phyloP scores from a whole-genome alignment of 1,139 yeast species.

The Sugiyamaella paludigena region DNA sequence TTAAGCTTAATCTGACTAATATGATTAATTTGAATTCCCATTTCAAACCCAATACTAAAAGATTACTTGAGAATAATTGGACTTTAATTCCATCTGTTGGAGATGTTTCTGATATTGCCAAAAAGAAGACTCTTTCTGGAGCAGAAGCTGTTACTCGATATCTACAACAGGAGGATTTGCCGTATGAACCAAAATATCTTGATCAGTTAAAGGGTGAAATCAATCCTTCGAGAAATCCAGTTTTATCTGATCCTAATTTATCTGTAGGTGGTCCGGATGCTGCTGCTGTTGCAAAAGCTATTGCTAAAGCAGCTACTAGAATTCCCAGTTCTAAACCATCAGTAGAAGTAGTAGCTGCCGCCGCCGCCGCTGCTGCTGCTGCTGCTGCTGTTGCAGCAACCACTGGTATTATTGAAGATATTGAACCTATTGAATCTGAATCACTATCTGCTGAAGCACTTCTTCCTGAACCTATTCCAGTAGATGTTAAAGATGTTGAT shows the following conservation, averaged over 20 bases:
- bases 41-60: constrained; percentile 6
- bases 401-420: neutral
- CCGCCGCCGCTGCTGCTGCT: neutral
- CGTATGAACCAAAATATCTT: constrained; percentile 7
- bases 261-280: constrained; percentile 4
- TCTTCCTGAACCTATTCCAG: constrained; percentile 6
- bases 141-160: neutral
- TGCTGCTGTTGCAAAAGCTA: constrained; percentile 7
- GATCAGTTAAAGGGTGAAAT: neutral
- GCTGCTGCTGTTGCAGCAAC: constrained; percentile 3
- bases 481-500: constrained; percentile 8
- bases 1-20: constrained; percentile 7
- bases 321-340: neutral
- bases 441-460: neutral
- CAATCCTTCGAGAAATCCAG: neutral
- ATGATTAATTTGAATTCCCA: constrained; percentile 7
- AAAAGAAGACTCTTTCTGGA: constrained; percentile 1
- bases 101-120: neutral
- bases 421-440: too few relatives aligned
- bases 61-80: constrained; percentile 6
- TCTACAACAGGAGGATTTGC: neutral
- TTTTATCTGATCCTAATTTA: neutral
- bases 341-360: constrained; percentile 2
- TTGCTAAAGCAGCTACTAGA: constrained; percentile 9
- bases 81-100: constrained; percentile 7